Evolutionary conservation across 176 grass and related monocot species (phyloP).

Genomic region (maize (Zea mays)): Zm-B73-REFERENCE-NAM-5.0 NC_050096.1:86719501-86720000

Average conservation of each 20-base stretch:
- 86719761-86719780: neutral
- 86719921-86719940: constrained; percentile 39
- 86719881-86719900: constrained; percentile 56
- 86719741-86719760: neutral
- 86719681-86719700: too few relatives aligned
- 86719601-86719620: too few relatives aligned
- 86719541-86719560: too few relatives aligned
- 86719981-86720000: constrained; percentile 25
- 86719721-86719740: too few relatives aligned
- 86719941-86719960: neutral
- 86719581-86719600: neutral
- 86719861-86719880: constrained; percentile 52
- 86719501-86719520: neutral
- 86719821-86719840: neutral
- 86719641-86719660: too few relatives aligned
- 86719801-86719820: neutral
- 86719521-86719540: too few relatives aligned
- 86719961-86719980: neutral
- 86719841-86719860: constrained; percentile 58
- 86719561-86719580: neutral
- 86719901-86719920: constrained; percentile 53
- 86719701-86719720: too few relatives aligned
- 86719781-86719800: neutral
- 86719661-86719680: too few relatives aligned
- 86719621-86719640: too few relatives aligned